Base-by-base conservation (phyloP, 2,329 filamentous ascomycete genomes). In the Pseudophaeomoniella oleicola region DNA sequence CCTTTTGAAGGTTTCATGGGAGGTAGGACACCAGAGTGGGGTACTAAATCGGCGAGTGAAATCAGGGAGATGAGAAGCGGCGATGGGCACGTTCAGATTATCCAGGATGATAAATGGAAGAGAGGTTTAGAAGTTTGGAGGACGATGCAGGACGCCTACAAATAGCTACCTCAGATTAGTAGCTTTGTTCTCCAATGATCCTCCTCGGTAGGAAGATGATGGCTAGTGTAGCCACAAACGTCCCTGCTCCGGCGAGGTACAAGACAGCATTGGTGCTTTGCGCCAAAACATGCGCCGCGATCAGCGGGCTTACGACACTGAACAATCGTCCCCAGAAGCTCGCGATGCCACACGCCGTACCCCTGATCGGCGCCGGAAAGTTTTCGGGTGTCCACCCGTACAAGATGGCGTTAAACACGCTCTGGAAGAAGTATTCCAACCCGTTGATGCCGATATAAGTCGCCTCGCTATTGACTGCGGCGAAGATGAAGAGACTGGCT, bases 291-390 rank as follows among this genome's bases (percentile, higher is more conserved):
- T 65, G 55, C 43, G 71, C 64, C 3, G 67, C 69, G 37, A 71
- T 69, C 27, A 75, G 46, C 0, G 72, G 72, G 27, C 67, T 69
- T 12, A 75, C 61, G 32, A 76, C 75, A 6, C 68, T 66, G 43
- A 72, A 72, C 16, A 75, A 37, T 2, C 72, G 52, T 1, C 72
- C 72, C 68, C 69, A 74, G 46, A 73, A 75, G 40, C 66, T 69
- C 2, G 71, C 69, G 10, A 74, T 42, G 0, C 72, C 72, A 44
- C 66, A 69, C 0, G 72, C 56, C 1, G 65, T 71, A 3, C 66
- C 68, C 22, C 66, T 50, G 12, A 71, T 61, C 0, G 62, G 60
- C 3, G 67, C 64, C 0, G 66, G 64, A 41, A 69, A 70, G 4
- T 62, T 59, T 43, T 69, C 66, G 1, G 66, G 66, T 2, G 65